These are phyloP conservation scores for Nicotiana knightiana DNA, from an alignment of 257 asterid genomes.

Conservation along the genomic window DNA sequence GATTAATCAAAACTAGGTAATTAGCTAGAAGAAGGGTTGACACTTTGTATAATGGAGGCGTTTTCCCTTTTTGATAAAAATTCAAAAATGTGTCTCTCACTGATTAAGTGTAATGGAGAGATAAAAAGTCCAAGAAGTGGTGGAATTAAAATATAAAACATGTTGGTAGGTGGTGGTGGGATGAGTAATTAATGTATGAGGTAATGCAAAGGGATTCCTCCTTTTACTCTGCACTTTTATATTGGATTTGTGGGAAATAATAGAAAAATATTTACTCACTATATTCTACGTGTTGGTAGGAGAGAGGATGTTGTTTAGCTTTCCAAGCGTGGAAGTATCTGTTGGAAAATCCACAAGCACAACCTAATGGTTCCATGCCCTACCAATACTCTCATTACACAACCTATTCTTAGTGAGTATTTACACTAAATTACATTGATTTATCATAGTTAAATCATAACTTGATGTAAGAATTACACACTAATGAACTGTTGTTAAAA, in stretches of 20 bases:
- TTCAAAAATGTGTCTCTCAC: background rate
- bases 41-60: background rate
- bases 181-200: background rate
- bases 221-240: background rate
- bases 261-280: background rate
- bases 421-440: background rate
- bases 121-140: background rate
- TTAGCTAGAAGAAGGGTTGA: background rate
- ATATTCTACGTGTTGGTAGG: background rate
- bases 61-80: background rate
- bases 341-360: slow-evolving; percentile 42
- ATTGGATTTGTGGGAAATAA: background rate
- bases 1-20: background rate
- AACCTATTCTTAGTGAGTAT: too few relatives aligned
- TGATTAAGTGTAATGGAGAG: background rate
- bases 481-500: too few relatives aligned
- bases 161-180: background rate
- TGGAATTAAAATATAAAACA: background rate
- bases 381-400: background rate
- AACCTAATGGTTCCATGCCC: background rate
- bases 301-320: slow-evolving; percentile 22
- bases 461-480: too few relatives aligned
- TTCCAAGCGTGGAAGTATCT: slow-evolving; percentile 44
- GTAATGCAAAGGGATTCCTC: slow-evolving; percentile 8
- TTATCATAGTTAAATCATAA: background rate